Base-by-base conservation (phyloP, 768 basidiomycete genomes). In the Asterophora parasitica region DNA sequence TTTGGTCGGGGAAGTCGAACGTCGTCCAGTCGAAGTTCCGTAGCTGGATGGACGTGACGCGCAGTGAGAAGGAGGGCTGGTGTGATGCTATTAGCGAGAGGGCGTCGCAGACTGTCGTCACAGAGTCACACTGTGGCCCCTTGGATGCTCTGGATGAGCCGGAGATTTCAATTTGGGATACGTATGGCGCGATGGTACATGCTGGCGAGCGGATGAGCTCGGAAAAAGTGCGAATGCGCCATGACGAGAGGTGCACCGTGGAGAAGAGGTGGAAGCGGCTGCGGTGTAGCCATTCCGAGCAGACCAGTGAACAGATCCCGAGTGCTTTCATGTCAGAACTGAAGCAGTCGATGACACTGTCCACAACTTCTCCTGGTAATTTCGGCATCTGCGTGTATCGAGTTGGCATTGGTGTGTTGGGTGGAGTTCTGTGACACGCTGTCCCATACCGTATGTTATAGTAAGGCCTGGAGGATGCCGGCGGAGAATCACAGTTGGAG, bases 261-360 rank as follows among this genome's bases (percentile, higher is more conserved):
- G 58, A 53, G 38, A 58, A 62, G 38, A 58, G 19, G 30, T 55
- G 50, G 41, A 48, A 46, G 9, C 54, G 40, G 54, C 53, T 52
- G 42, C 49, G 30, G 6, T 35, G 48, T 5, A 50, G 32, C 59
- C 61, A 60, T 19, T 50, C 28, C 15, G 41, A 39, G 46, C 46
- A 59, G 30, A 60, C 58, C n/a, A 58, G 53, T 7, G 47, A 44
- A 37, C 60, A 61, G 11, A 33, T n/a, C 11, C 42, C 46, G 7
- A 61, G 51, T 9, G 58, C 41, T 16, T 27, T 23, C 17, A 7
- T 31, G 43, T 61, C 53, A 12, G 32, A 31, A 34, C 32, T 42
- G 13, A 55, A 47, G n/a, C 42, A 33, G 44, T 56, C 56, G 43
- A 61, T 53, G 13, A 59, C 46, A 12, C 39, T 38, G 43, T 59